Base-by-base conservation (phyloP, 2,329 filamentous ascomycete species). In the Colletotrichum karsti region DNA sequence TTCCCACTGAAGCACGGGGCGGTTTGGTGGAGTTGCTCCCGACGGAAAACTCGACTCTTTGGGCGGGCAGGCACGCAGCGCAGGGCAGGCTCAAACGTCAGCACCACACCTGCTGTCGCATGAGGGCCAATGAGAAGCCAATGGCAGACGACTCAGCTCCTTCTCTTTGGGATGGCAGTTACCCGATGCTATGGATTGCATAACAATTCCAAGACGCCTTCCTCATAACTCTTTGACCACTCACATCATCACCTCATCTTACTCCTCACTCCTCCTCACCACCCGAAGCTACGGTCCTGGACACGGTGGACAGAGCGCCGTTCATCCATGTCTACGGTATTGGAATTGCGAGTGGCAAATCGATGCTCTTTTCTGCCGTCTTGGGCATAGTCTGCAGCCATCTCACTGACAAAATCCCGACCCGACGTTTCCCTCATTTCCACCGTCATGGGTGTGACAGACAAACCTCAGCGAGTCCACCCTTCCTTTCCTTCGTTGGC, bases 231-330 rank as follows among this genome's bases (percentile, higher is more conserved):
- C 65, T 54, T 28, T 48, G 53, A 42, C 60, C 64, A 67, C 65
- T 67, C 65, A 54, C 60, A 37, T 58, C 65, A 58, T 64, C 65
- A 41, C 60, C 61, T 58, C 61, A 64, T 67, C 65, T 64, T 46
- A 50, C 60, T 54, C 53, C 57, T 53, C 60, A 64, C 65, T 60
- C 65, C n/a, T 46, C 48, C 60, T 54, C 53, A 63, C 53, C 60
- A 64, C 65, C 65, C 65, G 65, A 64, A 67, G 53, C 65, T 64
- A 39, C 39, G 65, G 65, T 54, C 54, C 65, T 67, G 65, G 65
- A 64, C 53, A 58, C 30, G 50, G 41, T 58, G 51, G 37, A 67
- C 64, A 64, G 57, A 67, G 64, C 53, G 60, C 26, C 51, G 42
- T 48, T 22, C 35, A 58, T 67, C 64, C 65, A 58, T 46, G 53